phyloP scores from a whole-genome alignment of 2,329 filamentous ascomycete species.

The Trichoderma sp. region DNA sequence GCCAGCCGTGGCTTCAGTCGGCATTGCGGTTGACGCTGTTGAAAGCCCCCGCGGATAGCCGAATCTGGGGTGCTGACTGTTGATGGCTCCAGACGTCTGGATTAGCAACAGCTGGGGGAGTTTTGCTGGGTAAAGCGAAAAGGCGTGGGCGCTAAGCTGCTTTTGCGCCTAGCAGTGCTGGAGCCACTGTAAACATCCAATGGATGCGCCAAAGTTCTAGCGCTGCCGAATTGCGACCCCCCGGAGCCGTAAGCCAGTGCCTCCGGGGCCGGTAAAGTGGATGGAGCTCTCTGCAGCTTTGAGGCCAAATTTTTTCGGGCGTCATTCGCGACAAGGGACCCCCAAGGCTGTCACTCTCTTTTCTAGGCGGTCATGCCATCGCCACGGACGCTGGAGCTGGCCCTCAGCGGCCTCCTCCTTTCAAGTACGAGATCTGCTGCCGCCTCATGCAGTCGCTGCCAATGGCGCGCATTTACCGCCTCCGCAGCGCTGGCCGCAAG shows the following conservation, averaged over 20 bases:
- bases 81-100: not conserved
- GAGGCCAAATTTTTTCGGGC: conserved; percentile 1
- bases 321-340: conserved; percentile 2
- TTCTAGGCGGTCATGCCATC: conserved; percentile 21
- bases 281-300: not conserved
- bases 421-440: conserved; percentile 32
- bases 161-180: conserved; percentile 2
- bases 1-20: conserved; percentile 33
- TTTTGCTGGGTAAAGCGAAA: not conserved
- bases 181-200: not conserved
- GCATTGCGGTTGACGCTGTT: conserved; percentile 35
- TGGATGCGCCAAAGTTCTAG: not conserved
- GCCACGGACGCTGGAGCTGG: conserved; percentile 34
- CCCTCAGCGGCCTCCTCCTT: conserved; percentile 28
- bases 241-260: not conserved
- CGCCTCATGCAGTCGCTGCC: conserved; percentile 47
- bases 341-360: not conserved
- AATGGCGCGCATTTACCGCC: conserved; percentile 49
- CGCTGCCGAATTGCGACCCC: conserved; percentile 9
- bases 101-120: not conserved
- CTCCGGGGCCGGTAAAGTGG: conserved; percentile 2
- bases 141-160: conserved; percentile 11
- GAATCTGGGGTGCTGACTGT: conserved; percentile 32
- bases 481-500: conserved; percentile 38
- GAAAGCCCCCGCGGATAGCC: conserved; percentile 39